These are phyloP conservation scores for Tolypocladium paradoxum DNA, from an alignment of 2,329 filamentous ascomycete species.

Conservation along the genomic window DNA sequence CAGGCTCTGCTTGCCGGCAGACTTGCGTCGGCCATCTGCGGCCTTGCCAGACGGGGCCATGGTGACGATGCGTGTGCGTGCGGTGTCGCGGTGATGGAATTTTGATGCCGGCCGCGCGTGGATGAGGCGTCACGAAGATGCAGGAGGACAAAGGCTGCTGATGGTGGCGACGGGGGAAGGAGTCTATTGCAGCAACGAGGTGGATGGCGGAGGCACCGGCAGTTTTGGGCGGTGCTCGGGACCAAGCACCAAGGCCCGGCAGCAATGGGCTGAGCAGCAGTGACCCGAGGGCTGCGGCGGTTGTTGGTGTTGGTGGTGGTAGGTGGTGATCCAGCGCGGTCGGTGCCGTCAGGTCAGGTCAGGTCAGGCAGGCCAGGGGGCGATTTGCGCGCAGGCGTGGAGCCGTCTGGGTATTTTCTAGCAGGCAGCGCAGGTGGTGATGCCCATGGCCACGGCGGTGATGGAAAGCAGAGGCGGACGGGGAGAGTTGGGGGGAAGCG, in stretches of 20 bases:
- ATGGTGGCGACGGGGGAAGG: neutral
- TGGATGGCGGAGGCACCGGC: neutral
- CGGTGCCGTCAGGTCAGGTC: neutral
- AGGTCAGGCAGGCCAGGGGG: constrained; percentile 6
- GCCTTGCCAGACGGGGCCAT: constrained; percentile 25
- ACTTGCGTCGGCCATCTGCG: constrained; percentile 26
- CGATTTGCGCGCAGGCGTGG: neutral
- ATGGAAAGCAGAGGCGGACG: constrained; percentile 11
- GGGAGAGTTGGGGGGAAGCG: constrained; percentile 12
- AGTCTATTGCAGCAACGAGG: neutral
- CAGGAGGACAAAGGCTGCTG: constrained; percentile 1
- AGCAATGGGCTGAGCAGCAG: neutral
- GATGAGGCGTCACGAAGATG: constrained; percentile 1
- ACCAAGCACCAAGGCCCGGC: neutral
- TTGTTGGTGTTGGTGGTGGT: constrained; percentile 4
- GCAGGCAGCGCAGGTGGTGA: constrained; percentile 1
- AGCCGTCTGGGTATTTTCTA: neutral
- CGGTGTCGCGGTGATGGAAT: constrained; percentile 4
- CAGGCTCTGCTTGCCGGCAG: constrained; percentile 22
- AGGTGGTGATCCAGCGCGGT: constrained; percentile 13
- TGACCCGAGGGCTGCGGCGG: neutral
- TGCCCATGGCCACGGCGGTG: constrained; percentile 13
- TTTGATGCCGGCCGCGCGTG: neutral
- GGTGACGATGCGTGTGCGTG: constrained; percentile 1
- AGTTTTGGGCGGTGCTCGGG: neutral